phyloP scores from a whole-genome alignment of 768 basidiomycete genomes.

The Mycena vulgaris region DNA sequence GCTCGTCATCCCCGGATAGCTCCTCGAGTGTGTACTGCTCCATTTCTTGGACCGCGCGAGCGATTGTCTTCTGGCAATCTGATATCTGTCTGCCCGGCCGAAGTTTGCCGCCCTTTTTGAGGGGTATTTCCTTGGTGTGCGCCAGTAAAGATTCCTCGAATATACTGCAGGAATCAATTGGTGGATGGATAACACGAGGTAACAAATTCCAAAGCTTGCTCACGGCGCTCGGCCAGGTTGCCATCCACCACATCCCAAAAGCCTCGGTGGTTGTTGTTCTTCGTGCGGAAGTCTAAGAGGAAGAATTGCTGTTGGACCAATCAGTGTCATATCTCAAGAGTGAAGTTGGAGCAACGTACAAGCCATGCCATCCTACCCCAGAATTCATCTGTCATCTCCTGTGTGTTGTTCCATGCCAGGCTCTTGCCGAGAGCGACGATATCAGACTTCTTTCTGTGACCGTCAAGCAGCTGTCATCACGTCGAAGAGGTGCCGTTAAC shows the following conservation, averaged over 20 bases:
- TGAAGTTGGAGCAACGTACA: no score
- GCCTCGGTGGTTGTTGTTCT: not conserved
- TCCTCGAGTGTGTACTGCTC: not conserved
- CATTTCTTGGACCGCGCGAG: not conserved
- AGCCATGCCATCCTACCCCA: not conserved
- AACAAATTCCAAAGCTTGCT: not conserved
- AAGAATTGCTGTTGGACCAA: not conserved
- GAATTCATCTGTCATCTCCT: no score
- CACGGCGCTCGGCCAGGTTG: not conserved
- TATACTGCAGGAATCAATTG: no score
- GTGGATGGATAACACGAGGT: no score
- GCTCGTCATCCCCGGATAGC: not conserved
- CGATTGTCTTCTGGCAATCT: not conserved
- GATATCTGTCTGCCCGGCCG: not conserved
- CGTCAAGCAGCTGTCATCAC: not conserved
- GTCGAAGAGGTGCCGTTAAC: no score
- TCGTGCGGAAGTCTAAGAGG: not conserved
- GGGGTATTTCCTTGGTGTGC: not conserved
- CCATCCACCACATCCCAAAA: not conserved
- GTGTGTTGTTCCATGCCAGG: not conserved
- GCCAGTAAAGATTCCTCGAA: not conserved
- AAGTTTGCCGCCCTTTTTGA: no score
- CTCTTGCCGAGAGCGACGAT: not conserved
- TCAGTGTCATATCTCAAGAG: no score
- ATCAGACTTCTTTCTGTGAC: not conserved